Base-by-base conservation (phyloP, 345 rosid genomes). In the Hirschfeldia incana region DNA sequence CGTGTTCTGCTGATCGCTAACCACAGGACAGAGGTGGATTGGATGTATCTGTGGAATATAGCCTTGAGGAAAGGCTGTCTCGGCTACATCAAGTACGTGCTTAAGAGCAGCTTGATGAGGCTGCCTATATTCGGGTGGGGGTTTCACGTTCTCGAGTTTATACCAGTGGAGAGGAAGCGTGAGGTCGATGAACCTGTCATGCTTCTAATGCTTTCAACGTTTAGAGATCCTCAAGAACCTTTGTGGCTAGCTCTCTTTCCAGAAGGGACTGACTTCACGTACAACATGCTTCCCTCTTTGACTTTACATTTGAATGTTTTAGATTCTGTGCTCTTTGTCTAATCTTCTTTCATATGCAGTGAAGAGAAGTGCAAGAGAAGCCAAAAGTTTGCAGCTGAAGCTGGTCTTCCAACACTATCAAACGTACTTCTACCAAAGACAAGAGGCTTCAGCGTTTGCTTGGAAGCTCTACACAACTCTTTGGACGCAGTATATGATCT, bases 241-340 rank as follows among this genome's bases (percentile, higher is more conserved):
- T 85, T 92, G 37, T 92, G 97, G 97, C 97, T 92, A 63, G 90
- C 91, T 72, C 87, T 92, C 21, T 92, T 92, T 85, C 97, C 97
- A 0, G 94, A 92, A 84, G 97, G 97, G 83, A 92, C 97, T 33
- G 94, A 92, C 84, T 92, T 86, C 80, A 88, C 92, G 96, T 92
- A 42, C 8, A 87, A 74, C 74, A 73, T 70, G 6, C 29, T 13
- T 57, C 58, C 79, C 75, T 77, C 64, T 67, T 75, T 39, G 33
- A 28, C 6, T 65, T 76, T 82, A 67, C 34, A 73, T 26, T 37
- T 37, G 67, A 29, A 15, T 78, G 60, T 32, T n/a, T n/a, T n/a
- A n/a, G n/a, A n/a, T n/a, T n/a, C n/a, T n/a, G n/a, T n/a, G 60
- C 62, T 30, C 62, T 33, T 42, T 4, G 42, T 49, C 42, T 42